phyloP scores from a whole-genome alignment of 768 basidiomycete species.

The Tricholoma sp. region DNA sequence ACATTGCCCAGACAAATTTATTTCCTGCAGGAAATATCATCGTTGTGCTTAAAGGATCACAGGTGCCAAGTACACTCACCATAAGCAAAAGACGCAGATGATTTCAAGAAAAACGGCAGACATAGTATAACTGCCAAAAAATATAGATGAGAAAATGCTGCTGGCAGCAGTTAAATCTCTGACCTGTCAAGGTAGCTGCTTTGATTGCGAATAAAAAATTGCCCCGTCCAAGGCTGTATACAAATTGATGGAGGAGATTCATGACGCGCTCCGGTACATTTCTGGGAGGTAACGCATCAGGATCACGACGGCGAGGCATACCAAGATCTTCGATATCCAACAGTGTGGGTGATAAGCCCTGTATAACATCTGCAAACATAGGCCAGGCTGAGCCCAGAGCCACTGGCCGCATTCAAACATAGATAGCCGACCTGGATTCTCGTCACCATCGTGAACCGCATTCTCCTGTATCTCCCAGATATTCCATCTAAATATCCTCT shows the following conservation, averaged over 20 bases:
- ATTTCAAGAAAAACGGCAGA: slow-evolving; percentile 53
- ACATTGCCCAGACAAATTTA: slow-evolving; percentile 71
- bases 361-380: slow-evolving; percentile 37
- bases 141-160: no score
- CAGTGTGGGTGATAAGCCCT: slow-evolving; percentile 33
- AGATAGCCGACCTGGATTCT: slow-evolving; percentile 54
- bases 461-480: slow-evolving; percentile 42
- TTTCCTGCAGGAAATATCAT: slow-evolving; percentile 36
- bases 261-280: slow-evolving; percentile 52
- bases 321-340: slow-evolving; percentile 47
- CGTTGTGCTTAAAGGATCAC: neutral
- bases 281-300: slow-evolving; percentile 67
- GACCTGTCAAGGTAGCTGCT: slow-evolving; percentile 60
- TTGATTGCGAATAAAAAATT: slow-evolving; percentile 70
- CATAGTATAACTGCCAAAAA: slow-evolving; percentile 43
- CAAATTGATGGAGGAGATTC: slow-evolving; percentile 37
- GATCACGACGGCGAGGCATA: slow-evolving; percentile 54
- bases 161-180: slow-evolving; percentile 2
- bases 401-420: no score
- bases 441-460: slow-evolving; percentile 51
- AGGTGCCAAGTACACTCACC: slow-evolving; percentile 27
- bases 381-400: no score
- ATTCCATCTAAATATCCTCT: slow-evolving; percentile 36
- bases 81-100: slow-evolving; percentile 54
- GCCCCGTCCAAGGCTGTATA: slow-evolving; percentile 42